Conservation (phyloP, 1,284 basidiomycete species). For the Porogramme epimiltina region DNA sequence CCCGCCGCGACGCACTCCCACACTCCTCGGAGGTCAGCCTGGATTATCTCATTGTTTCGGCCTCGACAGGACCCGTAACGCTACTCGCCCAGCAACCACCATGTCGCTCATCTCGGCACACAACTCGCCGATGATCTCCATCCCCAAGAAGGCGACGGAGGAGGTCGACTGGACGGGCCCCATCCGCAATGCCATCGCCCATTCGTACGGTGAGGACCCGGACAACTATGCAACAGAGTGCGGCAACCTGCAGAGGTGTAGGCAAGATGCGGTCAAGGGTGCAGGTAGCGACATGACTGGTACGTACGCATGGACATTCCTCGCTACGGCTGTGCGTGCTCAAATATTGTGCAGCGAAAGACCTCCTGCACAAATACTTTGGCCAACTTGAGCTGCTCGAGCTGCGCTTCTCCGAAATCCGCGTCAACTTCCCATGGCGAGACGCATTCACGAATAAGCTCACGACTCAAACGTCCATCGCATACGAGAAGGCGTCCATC, state of each 20-base stretch:
- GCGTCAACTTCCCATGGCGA: constrained; percentile 94
- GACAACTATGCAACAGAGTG: constrained; percentile 88
- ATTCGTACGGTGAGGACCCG: constrained; percentile 93
- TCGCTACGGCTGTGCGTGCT: too few species aligned
- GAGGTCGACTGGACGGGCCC: constrained; percentile 93
- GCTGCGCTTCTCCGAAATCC: constrained; percentile 94
- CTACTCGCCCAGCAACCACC: neutral
- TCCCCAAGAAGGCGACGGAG: constrained; percentile 78
- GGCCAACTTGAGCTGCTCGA: constrained; percentile 98
- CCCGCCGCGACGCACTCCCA: neutral
- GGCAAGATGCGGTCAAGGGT: constrained; percentile 94
- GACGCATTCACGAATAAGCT: constrained; percentile 96
- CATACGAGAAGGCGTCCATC: constrained; percentile 97
- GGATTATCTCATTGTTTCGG: neutral
- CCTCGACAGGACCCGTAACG: neutral
- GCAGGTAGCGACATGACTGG: constrained; percentile 93
- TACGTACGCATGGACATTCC: constrained; percentile 37
- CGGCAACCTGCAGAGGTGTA: constrained; percentile 81
- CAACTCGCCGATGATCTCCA: constrained; percentile 82
- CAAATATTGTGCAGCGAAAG: constrained; percentile 66
- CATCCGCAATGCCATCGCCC: constrained; percentile 84
- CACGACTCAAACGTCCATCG: constrained; percentile 94
- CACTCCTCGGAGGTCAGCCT: neutral
- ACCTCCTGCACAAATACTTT: constrained; percentile 99
- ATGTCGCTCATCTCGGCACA: constrained; percentile 52